These are phyloP conservation scores for Sugiyamaella marilandica DNA, from an alignment of 805 yeast genomes.

Conservation along the genomic window DNA sequence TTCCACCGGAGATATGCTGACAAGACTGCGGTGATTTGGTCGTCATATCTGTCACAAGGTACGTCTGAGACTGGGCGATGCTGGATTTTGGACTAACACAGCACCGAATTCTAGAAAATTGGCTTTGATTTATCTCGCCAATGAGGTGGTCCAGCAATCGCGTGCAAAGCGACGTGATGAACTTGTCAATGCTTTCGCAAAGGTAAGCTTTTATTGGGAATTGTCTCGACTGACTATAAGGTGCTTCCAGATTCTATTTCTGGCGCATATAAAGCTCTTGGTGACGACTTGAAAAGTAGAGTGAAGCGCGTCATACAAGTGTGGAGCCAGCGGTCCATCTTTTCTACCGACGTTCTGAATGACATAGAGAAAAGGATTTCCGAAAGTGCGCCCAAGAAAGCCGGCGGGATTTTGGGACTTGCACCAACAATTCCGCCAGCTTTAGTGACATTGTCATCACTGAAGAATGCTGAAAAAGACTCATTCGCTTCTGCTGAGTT, in stretches of 20 bases:
- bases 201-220: conserved; percentile 24
- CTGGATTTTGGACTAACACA: background rate
- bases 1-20: conserved; percentile 60
- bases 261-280: conserved; percentile 34
- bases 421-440: conserved; percentile 5
- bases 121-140: conserved; percentile 63
- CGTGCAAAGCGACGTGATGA: conserved; percentile 56
- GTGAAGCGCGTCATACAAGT: conserved; percentile 55
- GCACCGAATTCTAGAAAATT: conserved; percentile 43
- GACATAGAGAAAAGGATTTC: conserved; percentile 23
- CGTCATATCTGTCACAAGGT: conserved; percentile 30
- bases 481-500: background rate
- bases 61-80: background rate
- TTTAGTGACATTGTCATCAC: background rate
- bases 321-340: conserved; percentile 62
- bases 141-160: conserved; percentile 79
- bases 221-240: conserved; percentile 7
- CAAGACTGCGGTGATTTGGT: conserved; percentile 53
- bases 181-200: conserved; percentile 54
- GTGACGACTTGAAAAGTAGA: conserved; percentile 44
- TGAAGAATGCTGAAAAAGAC: conserved; percentile 8
- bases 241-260: conserved; percentile 36
- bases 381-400: conserved; percentile 4
- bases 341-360: conserved; percentile 33
- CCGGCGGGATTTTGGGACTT: background rate